phyloP scores from a whole-genome alignment of 345 rosid species.

The Euphorbia lathyris region DNA sequence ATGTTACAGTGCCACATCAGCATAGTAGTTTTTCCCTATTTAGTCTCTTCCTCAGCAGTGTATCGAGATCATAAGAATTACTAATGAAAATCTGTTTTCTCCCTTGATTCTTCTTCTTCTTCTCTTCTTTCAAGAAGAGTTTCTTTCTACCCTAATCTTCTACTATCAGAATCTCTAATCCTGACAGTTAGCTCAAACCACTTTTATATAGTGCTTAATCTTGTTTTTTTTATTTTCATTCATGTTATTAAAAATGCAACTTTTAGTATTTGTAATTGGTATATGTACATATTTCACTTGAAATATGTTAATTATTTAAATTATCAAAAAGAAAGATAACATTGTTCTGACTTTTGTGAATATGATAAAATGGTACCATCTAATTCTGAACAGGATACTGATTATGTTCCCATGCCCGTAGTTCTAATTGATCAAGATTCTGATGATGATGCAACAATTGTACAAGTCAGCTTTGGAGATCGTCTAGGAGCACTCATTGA shows the following conservation, averaged over 20 bases:
- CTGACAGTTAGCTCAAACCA: too few species aligned
- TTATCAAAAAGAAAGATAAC: background rate
- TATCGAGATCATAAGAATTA: too few species aligned
- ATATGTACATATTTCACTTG: background rate
- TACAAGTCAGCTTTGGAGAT: constrained; percentile 92
- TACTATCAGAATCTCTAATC: too few species aligned
- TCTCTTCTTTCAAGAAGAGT: too few species aligned
- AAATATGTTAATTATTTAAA: background rate
- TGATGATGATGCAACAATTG: constrained; percentile 75
- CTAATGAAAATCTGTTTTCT: too few species aligned
- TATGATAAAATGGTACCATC: constrained; percentile 33
- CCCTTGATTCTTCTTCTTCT: too few species aligned
- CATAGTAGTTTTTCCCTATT: too few species aligned
- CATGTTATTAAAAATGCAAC: background rate
- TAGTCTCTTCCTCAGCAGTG: too few species aligned
- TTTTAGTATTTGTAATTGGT: background rate
- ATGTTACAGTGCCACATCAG: too few species aligned
- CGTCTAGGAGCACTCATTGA: constrained; percentile 95
- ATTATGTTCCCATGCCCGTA: constrained; percentile 56
- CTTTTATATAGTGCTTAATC: background rate
- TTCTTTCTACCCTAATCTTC: too few species aligned
- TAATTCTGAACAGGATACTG: constrained; percentile 50
- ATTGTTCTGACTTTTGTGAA: background rate
- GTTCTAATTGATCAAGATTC: constrained; percentile 90
- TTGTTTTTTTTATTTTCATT: background rate